phyloP scores from a whole-genome alignment of 2,329 filamentous ascomycete species.

The Grosmannia clavigera region DNA sequence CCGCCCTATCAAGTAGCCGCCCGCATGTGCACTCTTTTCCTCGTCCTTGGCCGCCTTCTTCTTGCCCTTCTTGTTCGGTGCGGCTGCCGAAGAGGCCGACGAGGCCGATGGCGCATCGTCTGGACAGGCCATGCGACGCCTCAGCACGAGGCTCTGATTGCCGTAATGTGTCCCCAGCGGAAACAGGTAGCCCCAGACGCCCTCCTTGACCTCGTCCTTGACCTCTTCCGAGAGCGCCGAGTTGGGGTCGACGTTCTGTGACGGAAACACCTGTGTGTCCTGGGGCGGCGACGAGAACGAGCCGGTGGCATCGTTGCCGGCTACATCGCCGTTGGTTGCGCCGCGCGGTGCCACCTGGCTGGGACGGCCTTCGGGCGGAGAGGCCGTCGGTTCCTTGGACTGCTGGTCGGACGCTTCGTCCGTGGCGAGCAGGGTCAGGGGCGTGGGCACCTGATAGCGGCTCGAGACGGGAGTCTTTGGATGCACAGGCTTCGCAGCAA shows the following conservation, averaged over 20 bases:
- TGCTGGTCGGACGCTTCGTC: constrained; percentile 45
- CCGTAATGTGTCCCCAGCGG: constrained; percentile 61
- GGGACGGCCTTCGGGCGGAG: constrained; percentile 49
- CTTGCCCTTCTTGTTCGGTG: constrained; percentile 28
- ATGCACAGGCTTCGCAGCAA: constrained; percentile 10
- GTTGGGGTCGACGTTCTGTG: constrained; percentile 67
- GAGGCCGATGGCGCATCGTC: constrained; percentile 22
- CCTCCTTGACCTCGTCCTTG: constrained; percentile 69
- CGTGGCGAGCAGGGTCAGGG: constrained; percentile 50
- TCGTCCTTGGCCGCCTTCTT: constrained; percentile 44
- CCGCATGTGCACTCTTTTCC: constrained; percentile 49
- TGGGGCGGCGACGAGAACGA: constrained; percentile 41
- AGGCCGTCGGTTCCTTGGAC: constrained; percentile 58
- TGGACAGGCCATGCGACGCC: constrained; percentile 59
- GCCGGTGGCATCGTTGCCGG: constrained; percentile 23
- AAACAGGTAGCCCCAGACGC: constrained; percentile 85
- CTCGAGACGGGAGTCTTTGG: constrained; percentile 48
- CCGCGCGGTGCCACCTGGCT: constrained; percentile 38
- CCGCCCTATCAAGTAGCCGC: constrained; percentile 82
- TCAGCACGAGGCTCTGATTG: constrained; percentile 57
- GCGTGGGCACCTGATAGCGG: constrained; percentile 66
- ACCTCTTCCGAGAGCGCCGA: constrained; percentile 66
- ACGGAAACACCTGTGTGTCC: constrained; percentile 62
- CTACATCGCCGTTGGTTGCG: background rate
- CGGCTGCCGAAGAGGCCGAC: background rate